Evolutionary conservation across 2,329 filamentous ascomycete genomes (phyloP).

Genomic region (Xylaria sp.): DNA sequence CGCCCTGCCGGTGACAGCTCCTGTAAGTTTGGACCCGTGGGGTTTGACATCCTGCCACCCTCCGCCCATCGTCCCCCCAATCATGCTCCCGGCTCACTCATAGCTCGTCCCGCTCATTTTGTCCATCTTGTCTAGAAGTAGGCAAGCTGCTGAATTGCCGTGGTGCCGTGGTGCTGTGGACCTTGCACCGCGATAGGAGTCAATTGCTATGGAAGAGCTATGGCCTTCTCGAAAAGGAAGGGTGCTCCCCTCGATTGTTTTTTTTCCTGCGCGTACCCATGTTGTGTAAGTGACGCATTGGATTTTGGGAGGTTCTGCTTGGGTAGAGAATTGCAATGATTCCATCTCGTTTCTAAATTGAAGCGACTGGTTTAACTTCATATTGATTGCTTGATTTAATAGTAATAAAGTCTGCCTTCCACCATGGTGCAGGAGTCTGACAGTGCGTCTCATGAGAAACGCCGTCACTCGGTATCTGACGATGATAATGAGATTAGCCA

Average conservation of each 20-base stretch:
- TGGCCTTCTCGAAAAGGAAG: background rate
- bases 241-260: background rate
- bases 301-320: background rate
- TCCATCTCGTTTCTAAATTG: background rate
- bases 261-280: background rate
- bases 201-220: background rate
- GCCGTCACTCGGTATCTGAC: constrained; percentile 17
- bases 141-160: background rate
- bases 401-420: no score
- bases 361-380: no score
- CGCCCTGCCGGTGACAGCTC: constrained; percentile 1
- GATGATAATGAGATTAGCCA: constrained; percentile 12
- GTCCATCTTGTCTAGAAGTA: background rate
- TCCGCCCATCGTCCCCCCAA: background rate
- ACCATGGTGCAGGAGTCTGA: constrained; percentile 8
- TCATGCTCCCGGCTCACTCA: background rate
- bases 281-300: background rate
- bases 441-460: constrained; percentile 11
- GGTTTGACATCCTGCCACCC: background rate
- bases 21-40: background rate
- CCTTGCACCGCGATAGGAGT: background rate
- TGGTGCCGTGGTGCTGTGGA: background rate
- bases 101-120: background rate
- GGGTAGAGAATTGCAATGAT: no score
- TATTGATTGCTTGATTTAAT: no score